Evolutionary conservation across 73 alveolate species (phyloP), one percentile per base, ranked within the genome.

Genomic region (Symbiodinium pilosum): DNA sequence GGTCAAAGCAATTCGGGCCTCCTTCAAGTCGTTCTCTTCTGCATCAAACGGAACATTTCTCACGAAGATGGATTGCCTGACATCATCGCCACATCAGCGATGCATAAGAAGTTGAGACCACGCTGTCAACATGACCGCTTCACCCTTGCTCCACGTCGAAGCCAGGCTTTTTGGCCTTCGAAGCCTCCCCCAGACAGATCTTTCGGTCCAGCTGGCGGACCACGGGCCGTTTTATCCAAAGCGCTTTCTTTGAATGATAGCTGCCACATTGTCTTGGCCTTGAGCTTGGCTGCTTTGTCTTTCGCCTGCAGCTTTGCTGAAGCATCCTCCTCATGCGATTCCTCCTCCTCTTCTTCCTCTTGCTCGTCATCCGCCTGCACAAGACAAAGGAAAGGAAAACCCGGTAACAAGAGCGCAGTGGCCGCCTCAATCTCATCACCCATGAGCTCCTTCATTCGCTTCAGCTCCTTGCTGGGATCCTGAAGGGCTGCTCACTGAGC

Each of bases 31-130:
- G 43, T 43, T 86, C 36, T 75, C 95, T 4, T 51, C 44, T 38
- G 95, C 95, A 64, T 88, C 95, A 69, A 88, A 88, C 5, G 95
- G 95, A 26, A 88, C 95, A 28, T 88, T 88, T 36, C 95, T 56
- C 34, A 88, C 95, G 36, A 88, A 88, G 71, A 88, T 73, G 38
- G 95, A 56, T 47, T 40, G 95, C 95, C 95, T 88, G 86, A 40
- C 42, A 77, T 14, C 8, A 24, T 9, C 43, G 4, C 39, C 42
- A 34, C 24, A 28, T 34, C 42, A 30, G 39, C 5, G 44, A n/a
- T n/a, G n/a, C n/a, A n/a, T n/a, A n/a, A 38, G 39, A 34, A 30
- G 56, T 54, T 81, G 56, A 4, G 38, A 34, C n/a, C 32, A 38
- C 12, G 47, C 34, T n/a, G 51, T 38, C 20, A 87, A 36, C 0